Conservation (phyloP, 768 basidiomycete species). For the Xanthoconium purpureum region DNA sequence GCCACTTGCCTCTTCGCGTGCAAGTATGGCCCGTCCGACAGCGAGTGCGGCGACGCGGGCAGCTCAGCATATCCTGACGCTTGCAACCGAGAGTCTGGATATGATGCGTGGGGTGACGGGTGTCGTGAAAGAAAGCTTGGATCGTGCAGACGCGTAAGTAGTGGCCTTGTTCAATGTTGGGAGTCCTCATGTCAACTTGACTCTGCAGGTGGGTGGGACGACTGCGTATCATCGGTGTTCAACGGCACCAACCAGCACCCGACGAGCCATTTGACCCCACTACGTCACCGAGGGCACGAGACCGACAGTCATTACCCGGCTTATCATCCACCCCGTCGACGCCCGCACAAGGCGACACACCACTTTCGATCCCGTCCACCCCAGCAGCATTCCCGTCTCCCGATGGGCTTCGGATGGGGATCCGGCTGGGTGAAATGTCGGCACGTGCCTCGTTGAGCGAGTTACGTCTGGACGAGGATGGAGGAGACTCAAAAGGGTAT, state of each 20-base stretch:
- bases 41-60: constrained; percentile 64
- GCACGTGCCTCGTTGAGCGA: constrained; percentile 32
- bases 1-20: constrained; percentile 27
- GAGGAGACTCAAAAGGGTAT: constrained; percentile 7
- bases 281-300: constrained; percentile 4
- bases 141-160: constrained; percentile 79
- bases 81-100: constrained; percentile 89
- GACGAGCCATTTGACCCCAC: constrained; percentile 16
- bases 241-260: constrained; percentile 43
- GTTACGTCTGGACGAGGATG: constrained; percentile 25
- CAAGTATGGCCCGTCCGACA: constrained; percentile 29
- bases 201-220: constrained; percentile 75
- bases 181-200: neutral
- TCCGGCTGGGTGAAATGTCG: constrained; percentile 27
- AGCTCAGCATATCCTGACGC: constrained; percentile 75
- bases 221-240: constrained; percentile 71
- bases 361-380: constrained; percentile 30
- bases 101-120: constrained; percentile 89
- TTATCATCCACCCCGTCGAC: constrained; percentile 32
- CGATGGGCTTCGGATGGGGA: constrained; percentile 25
- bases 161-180: neutral
- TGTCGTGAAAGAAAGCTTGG: constrained; percentile 84
- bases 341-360: constrained; percentile 26
- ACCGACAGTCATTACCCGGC: constrained; percentile 25
- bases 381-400: constrained; percentile 25